Percentiles rank a stretch among this genome's conserved stretches.
Conservation (phyloP, 371 early-diverging fungal genomes). For the Apophysomyces sp. region DNA sequence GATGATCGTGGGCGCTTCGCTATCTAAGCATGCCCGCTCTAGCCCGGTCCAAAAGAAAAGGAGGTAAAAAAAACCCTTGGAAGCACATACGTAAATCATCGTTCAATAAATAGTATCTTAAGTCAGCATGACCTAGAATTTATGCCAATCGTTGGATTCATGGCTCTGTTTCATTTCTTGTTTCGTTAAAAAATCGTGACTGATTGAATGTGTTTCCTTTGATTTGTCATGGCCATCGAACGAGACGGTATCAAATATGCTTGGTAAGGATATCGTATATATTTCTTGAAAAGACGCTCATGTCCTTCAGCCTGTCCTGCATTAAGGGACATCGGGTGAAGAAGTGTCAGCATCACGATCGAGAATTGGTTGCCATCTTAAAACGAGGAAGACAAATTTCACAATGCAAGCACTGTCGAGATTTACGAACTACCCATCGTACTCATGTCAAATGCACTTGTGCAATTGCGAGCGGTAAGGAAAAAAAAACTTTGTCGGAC, state of each 20-base stretch:
- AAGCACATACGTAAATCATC: too few species aligned
- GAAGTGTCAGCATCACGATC: conserved; percentile 28
- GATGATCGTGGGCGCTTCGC: too few species aligned
- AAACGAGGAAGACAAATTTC: conserved; percentile 34
- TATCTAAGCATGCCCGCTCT: too few species aligned
- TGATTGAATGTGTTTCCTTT: not conserved
- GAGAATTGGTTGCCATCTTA: conserved; percentile 18
- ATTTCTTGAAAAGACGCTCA: not conserved
- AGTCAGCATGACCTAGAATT: too few species aligned
- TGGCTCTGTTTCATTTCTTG: not conserved
- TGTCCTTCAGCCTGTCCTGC: conserved; percentile 19
- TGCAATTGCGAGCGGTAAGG: conserved; percentile 23
- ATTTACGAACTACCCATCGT: conserved; percentile 21
- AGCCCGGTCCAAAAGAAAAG: too few species aligned
- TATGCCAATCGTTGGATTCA: too few species aligned
- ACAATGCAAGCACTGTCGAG: conserved; percentile 39
- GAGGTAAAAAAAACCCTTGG: too few species aligned
- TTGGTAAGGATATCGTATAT: conserved; percentile 14
- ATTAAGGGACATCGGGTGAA: conserved; percentile 39
- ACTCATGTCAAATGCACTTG: conserved; percentile 42
- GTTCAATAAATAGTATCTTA: too few species aligned
- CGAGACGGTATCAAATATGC: conserved; percentile 26
- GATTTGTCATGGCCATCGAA: conserved; percentile 18
- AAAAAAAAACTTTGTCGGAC: not conserved
- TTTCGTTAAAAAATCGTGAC: not conserved